Base-by-base conservation (phyloP, 2,329 filamentous ascomycete genomes). In the Aspergillus alliaceus region DNA sequence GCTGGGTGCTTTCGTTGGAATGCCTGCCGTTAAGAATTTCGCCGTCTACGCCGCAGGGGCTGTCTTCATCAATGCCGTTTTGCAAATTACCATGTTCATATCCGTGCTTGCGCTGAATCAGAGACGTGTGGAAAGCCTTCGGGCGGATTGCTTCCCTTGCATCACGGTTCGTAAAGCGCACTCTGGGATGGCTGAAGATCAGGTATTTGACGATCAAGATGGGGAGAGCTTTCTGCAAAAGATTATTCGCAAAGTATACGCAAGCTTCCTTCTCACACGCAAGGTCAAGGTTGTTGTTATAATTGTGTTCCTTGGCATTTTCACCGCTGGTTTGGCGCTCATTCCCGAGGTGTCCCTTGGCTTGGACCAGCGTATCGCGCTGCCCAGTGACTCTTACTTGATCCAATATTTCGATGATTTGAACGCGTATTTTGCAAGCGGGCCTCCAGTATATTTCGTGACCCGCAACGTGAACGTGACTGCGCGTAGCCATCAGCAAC, bases 11-110 rank as follows among this genome's bases (percentile, higher is more conserved):
- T 93, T 95, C 59, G 96, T 97, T 6, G 93, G 93, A 49, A 99
- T 99, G 95, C 95, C 96, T 15, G 95, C 95, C 2, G 96, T 99
- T 42, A 87, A 92, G 61, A 99, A 99, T 75, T 99, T 99, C 75
- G 96, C 95, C 15, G 88, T 93, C 2, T 99, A 99, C 71, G 95
- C 95, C 12, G 93, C 95, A 2, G 95, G 95, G 51, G 95, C 95
- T 11, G 95, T 99, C 11, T 88, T 98, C 66, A 93, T 99, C 81
- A 99, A 99, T 71, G 96, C 96, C 0, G 73, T 98, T n/a, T 80
- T 99, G 6, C 95, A 99, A 73, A 89, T 98, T 64, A 99, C 96
- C 1, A 93, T 98, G 86, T 99, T 99, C 70, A 85, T 97, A 37
- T 93, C 96, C 1, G 89, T 98, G 3, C 82, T 99, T 7, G 87